Evolutionary conservation across 1,284 basidiomycete genomes (phyloP), one percentile per base, ranked within the genome.

Genomic region (Ustilago loliicola): DNA sequence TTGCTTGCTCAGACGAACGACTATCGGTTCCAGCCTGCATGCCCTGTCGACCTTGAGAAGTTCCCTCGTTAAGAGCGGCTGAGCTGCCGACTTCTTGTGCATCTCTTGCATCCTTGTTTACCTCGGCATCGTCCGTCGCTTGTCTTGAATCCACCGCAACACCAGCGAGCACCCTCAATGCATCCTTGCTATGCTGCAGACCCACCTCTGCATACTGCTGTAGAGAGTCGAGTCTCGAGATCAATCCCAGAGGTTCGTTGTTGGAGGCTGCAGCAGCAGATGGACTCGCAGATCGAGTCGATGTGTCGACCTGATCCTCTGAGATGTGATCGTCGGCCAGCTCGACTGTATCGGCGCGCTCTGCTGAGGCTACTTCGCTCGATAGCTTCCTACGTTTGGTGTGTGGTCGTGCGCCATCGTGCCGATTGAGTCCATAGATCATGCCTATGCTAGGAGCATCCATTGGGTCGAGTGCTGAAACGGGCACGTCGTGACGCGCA

Each of bases 181-280:
- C 76, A 47, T 78, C 76, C 29, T 74, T 71, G 56, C 76, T 78
- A 52, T 78, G 67, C 29, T 78, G 76, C 32, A 78, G 50, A 10
- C 76, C 76, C 7, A 75, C 76, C 19, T 74, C 72, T 15, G 76
- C 76, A 15, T 78, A 78, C 45, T 75, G 76, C 27, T 78, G 75
- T 23, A 77, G 42, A 11, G 71, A 61, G 25, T 77, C 75, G 32
- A 66, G 48, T n/a, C 73, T 59, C 4, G 68, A 66, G 5, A 66
- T 59, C 21, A 66, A 27, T 15, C 63, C 67, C 6, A 60, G 47
- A 29, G 61, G 50, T 45, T 71, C 57, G n/a, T 17, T 38, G 47
- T 68, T 47, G 50, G 34, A 27, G 19, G 48, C 27, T 8, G 47
- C 17, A 2, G 62, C 42, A 11, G 45, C 55, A 30, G 60, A 34